Evolutionary conservation across 306 rosid species (phyloP).

Genomic region (Neltuma alba): DNA sequence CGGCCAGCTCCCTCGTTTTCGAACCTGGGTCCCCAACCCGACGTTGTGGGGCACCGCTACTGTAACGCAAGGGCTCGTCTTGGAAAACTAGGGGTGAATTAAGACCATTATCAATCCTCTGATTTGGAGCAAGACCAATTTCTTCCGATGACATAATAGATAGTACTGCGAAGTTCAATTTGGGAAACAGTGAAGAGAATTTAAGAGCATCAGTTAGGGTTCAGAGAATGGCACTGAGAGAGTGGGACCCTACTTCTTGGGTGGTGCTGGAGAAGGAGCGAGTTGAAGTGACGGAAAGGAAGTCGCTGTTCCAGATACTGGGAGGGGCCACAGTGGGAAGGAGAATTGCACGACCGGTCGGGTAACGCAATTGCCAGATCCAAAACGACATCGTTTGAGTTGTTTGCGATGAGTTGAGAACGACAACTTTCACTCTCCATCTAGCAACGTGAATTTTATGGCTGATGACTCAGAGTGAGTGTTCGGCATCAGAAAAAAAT

Average conservation of each 20-base stretch:
- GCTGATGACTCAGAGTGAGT: too few relatives aligned
- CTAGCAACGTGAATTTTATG: background rate
- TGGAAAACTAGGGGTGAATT: conserved; percentile 65
- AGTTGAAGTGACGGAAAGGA: background rate
- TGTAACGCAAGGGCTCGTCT: conserved; percentile 68
- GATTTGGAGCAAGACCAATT: conserved; percentile 53
- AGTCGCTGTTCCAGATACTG: conserved; percentile 7
- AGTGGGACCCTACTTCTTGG: background rate
- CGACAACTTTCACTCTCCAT: background rate
- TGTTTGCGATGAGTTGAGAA: background rate
- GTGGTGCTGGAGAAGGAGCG: background rate
- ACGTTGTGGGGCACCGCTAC: conserved; percentile 59
- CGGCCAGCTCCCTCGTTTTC: conserved; percentile 69
- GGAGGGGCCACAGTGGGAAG: conserved; percentile 21
- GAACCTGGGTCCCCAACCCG: conserved; percentile 65
- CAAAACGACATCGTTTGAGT: background rate
- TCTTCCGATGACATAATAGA: conserved; percentile 75
- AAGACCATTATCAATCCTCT: conserved; percentile 64
- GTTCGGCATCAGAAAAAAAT: too few relatives aligned
- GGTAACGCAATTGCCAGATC: background rate
- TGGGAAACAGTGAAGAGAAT: conserved; percentile 36
- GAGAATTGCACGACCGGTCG: conserved; percentile 34
- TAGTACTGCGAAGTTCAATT: background rate
- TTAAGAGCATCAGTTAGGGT: conserved; percentile 20
- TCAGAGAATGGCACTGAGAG: conserved; percentile 30